Evolutionary conservation across 169 alveolate genomes (phyloP).

Genomic region (Babesia divergens): DNA sequence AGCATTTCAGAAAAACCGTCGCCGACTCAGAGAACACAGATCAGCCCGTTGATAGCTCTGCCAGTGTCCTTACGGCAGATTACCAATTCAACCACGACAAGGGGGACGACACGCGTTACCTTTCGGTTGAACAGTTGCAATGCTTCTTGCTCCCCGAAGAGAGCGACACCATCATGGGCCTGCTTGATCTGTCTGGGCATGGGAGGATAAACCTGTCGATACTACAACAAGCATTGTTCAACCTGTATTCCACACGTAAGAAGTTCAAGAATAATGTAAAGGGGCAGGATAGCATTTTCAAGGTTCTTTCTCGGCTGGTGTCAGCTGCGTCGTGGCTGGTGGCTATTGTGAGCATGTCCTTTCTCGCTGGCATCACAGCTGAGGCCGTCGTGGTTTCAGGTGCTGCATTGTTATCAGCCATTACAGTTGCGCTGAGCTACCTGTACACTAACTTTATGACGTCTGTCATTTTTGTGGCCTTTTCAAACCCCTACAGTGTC

Average conservation of each 20-base stretch:
- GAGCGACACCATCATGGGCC: slow-evolving; percentile 69
- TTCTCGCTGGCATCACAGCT: slow-evolving; percentile 78
- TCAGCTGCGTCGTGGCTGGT: slow-evolving; percentile 75
- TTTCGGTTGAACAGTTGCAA: slow-evolving; percentile 4
- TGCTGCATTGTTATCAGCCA: slow-evolving; percentile 83
- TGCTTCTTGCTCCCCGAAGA: slow-evolving; percentile 71
- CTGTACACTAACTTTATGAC: slow-evolving; percentile 83
- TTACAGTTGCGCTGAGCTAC: slow-evolving; percentile 80
- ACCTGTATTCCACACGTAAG: slow-evolving; percentile 68
- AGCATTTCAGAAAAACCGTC: slow-evolving; percentile 7
- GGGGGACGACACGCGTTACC: slow-evolving; percentile 6
- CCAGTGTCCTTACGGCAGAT: not conserved
- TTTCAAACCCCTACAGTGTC: slow-evolving; percentile 83
- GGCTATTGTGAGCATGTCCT: slow-evolving; percentile 71
- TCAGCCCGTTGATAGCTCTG: not conserved
- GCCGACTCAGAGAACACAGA: not conserved
- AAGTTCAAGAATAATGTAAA: slow-evolving; percentile 71
- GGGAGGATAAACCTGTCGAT: slow-evolving; percentile 72
- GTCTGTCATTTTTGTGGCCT: slow-evolving; percentile 84
- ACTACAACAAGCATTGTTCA: slow-evolving; percentile 66
- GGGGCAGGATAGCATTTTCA: slow-evolving; percentile 82
- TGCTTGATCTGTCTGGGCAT: slow-evolving; percentile 76
- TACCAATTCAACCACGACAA: slow-evolving; percentile 1
- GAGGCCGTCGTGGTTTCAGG: slow-evolving; percentile 85
- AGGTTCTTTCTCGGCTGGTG: slow-evolving; percentile 75